These are phyloP conservation scores for Coemansia sp. DNA, from an alignment of 192 early-diverging fungal species.

Conservation along the genomic window DNA sequence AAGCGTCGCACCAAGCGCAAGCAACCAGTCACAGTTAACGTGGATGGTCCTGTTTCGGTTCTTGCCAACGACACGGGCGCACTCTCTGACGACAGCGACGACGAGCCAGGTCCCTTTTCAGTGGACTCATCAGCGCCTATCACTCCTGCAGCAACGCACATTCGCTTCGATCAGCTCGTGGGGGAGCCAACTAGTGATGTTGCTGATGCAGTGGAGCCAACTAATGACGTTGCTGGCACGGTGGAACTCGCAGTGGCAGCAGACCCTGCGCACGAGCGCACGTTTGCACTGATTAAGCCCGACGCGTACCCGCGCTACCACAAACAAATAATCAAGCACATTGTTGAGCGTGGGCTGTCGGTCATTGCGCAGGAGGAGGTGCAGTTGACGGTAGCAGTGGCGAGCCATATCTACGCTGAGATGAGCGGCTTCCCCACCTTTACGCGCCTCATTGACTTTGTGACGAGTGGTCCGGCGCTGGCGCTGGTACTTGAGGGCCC, in stretches of 20 bases:
- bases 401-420: slow-evolving; percentile 33
- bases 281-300: slow-evolving; percentile 51
- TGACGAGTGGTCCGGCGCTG: slow-evolving; percentile 56
- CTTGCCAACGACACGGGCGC: slow-evolving; percentile 7
- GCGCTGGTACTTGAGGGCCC: slow-evolving; percentile 54
- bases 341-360: slow-evolving; percentile 30
- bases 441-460: slow-evolving; percentile 46
- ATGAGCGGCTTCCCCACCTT: slow-evolving; percentile 44
- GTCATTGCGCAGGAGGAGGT: slow-evolving; percentile 48
- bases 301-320: slow-evolving; percentile 44
- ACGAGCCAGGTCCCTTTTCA: background rate
- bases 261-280: slow-evolving; percentile 40
- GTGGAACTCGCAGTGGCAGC: slow-evolving; percentile 29
- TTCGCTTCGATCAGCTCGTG: background rate
- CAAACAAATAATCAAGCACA: slow-evolving; percentile 35
- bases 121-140: background rate
- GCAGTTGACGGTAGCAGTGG: slow-evolving; percentile 27
- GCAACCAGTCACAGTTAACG: slow-evolving; percentile 27
- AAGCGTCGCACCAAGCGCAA: slow-evolving; percentile 50
- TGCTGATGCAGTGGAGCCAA: background rate
- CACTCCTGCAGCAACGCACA: slow-evolving; percentile 2
- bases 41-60: background rate
- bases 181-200: background rate
- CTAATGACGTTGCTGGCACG: background rate
- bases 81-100: slow-evolving; percentile 39